phyloP scores from a whole-genome alignment of 495 filamentous ascomycete species.

The Mytilinidion resinicola region DNA sequence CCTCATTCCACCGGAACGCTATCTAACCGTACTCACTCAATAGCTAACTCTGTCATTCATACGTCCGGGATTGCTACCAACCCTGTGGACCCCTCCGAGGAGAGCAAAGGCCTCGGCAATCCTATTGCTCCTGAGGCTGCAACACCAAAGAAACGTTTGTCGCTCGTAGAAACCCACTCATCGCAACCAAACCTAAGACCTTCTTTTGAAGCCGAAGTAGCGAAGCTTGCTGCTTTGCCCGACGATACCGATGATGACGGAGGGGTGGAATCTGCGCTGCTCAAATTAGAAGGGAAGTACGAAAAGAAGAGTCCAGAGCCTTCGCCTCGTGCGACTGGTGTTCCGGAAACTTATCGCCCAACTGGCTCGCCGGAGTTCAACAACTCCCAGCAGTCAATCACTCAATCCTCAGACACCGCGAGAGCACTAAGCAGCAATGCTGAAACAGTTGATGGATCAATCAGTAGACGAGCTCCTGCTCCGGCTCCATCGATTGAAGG shows the following conservation, averaged over 20 bases:
- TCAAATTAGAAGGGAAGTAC: conserved; percentile 90
- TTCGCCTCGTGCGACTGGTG: conserved; percentile 26
- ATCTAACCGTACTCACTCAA: conserved; percentile 61
- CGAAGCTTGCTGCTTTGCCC: conserved; percentile 79
- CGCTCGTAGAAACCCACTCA: conserved; percentile 67
- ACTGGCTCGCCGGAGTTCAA: conserved; percentile 5
- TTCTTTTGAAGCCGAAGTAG: conserved; percentile 85
- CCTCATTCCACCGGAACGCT: conserved; percentile 69
- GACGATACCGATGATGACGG: conserved; percentile 79
- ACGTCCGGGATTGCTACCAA: conserved; percentile 31
- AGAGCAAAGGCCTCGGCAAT: neutral
- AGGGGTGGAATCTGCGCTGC: conserved; percentile 83
- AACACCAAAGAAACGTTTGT: conserved; percentile 32
- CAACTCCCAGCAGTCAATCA: conserved; percentile 9
- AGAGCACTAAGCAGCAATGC: neutral
- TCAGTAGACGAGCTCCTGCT: conserved; percentile 17
- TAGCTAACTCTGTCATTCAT: conserved; percentile 50
- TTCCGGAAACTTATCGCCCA: conserved; percentile 11
- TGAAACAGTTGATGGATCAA: conserved; percentile 13
- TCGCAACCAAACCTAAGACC: conserved; percentile 71
- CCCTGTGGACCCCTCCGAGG: conserved; percentile 16
- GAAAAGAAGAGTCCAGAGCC: conserved; percentile 44
- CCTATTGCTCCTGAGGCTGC: neutral
- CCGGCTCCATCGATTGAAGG: conserved; percentile 27
- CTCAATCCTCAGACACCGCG: conserved; percentile 4